Conservation (phyloP, 345 rosid genomes). For the Xanthoceras sorbifolium region DNA sequence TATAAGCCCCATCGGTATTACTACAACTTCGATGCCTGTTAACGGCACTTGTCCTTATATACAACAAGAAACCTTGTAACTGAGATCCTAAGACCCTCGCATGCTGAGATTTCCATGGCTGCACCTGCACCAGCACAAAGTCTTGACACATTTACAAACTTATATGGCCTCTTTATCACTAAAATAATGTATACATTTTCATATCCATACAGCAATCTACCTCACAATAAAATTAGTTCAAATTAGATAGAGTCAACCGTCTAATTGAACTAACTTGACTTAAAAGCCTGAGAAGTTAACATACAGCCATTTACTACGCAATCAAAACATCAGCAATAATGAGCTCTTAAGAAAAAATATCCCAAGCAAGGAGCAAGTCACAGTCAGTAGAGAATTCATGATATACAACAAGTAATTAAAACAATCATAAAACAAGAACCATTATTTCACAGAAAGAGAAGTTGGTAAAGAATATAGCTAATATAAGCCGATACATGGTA, state of each 20-base stretch:
- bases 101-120: slow-evolving; percentile 35
- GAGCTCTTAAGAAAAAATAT: not conserved
- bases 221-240: not conserved
- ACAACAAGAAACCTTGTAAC: slow-evolving; percentile 24
- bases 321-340: no score
- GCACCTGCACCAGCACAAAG: slow-evolving; percentile 45
- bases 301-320: not conserved
- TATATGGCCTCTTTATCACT: not conserved
- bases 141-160: not conserved
- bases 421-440: no score
- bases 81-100: slow-evolving; percentile 31
- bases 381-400: not conserved
- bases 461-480: not conserved
- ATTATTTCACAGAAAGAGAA: no score
- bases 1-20: slow-evolving; percentile 10
- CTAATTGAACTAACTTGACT: not conserved
- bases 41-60: slow-evolving; percentile 10
- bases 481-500: not conserved
- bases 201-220: not conserved
- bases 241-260: not conserved
- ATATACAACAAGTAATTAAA: not conserved
- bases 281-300: not conserved
- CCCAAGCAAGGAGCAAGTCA: not conserved
- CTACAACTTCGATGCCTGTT: slow-evolving; percentile 24
- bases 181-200: not conserved